Evolutionary conservation across 164 flowering plant genomes (phyloP).

Genomic region (Aristolochia californica): DNA sequence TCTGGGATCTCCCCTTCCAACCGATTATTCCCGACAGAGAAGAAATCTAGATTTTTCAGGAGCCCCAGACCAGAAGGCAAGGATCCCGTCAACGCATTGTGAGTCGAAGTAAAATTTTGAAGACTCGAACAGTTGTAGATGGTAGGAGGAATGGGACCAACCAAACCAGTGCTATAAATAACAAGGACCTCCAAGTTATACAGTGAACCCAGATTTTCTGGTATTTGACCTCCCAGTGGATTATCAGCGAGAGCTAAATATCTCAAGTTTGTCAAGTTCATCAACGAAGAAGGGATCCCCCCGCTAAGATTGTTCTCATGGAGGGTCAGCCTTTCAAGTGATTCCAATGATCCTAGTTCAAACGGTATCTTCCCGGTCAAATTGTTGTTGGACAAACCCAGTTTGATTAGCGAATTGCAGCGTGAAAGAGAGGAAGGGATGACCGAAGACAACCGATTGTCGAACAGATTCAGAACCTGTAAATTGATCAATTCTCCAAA

Average conservation of each 20-base stretch:
- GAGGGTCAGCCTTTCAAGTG: constrained; percentile 35
- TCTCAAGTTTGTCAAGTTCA: constrained; percentile 38
- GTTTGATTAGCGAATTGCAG: constrained; percentile 28
- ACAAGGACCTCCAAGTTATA: constrained; percentile 34
- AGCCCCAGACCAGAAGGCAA: constrained; percentile 50
- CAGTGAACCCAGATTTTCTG: constrained; percentile 41
- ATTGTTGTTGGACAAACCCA: constrained; percentile 46
- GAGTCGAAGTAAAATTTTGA: constrained; percentile 14
- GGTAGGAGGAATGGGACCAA: constrained; percentile 57
- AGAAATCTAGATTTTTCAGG: constrained; percentile 38
- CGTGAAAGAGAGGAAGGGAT: constrained; percentile 42
- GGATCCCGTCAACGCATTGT: constrained; percentile 41
- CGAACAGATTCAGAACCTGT: constrained; percentile 25
- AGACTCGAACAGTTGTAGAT: constrained; percentile 55
- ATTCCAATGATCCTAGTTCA: constrained; percentile 41
- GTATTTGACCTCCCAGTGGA: constrained; percentile 42
- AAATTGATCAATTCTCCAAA: constrained; percentile 36
- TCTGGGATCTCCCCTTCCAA: constrained; percentile 58
- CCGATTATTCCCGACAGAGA: constrained; percentile 31
- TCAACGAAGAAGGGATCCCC: constrained; percentile 39
- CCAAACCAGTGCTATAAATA: constrained; percentile 28
- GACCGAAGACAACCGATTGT: constrained; percentile 36
- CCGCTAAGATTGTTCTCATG: constrained; percentile 51
- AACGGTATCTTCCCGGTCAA: constrained; percentile 41
- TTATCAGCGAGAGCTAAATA: constrained; percentile 37